phyloP scores from a whole-genome alignment of 139 green algal species.

The Coccomyxa sp. region DNA sequence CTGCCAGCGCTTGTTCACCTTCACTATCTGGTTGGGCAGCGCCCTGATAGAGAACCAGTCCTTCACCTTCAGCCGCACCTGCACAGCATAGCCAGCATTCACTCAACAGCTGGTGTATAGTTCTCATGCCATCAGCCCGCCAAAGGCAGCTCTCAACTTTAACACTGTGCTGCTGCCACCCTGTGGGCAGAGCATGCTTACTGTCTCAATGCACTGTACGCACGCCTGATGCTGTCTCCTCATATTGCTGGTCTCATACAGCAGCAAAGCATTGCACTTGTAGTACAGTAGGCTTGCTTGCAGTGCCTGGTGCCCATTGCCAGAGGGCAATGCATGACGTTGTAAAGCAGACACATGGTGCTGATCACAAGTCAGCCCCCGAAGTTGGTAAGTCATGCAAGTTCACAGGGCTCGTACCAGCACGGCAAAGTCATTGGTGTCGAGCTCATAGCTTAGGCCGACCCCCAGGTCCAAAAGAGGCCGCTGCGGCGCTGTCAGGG shows the following conservation, averaged over 20 bases:
- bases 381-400: too few species aligned
- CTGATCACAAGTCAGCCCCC: too few species aligned
- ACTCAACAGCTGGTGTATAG: background rate
- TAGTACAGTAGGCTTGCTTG: too few species aligned
- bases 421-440: background rate
- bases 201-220: background rate
- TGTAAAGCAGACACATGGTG: background rate
- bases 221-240: background rate
- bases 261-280: too few species aligned
- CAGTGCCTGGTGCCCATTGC: too few species aligned
- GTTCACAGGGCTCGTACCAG: background rate
- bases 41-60: background rate
- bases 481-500: background rate
- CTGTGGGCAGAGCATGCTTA: background rate
- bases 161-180: too few species aligned
- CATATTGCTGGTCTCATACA: too few species aligned
- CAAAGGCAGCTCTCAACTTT: too few species aligned
- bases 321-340: background rate
- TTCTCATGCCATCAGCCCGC: too few species aligned
- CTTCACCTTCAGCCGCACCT: conserved; percentile 3
- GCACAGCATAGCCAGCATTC: background rate
- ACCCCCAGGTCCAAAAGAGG: conserved; percentile 1
- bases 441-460: background rate
- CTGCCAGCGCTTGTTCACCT: conserved; percentile 6
- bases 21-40: background rate